Evolutionary conservation across 345 rosid genomes (phyloP).

Genomic region (Brassica cretica): DNA sequence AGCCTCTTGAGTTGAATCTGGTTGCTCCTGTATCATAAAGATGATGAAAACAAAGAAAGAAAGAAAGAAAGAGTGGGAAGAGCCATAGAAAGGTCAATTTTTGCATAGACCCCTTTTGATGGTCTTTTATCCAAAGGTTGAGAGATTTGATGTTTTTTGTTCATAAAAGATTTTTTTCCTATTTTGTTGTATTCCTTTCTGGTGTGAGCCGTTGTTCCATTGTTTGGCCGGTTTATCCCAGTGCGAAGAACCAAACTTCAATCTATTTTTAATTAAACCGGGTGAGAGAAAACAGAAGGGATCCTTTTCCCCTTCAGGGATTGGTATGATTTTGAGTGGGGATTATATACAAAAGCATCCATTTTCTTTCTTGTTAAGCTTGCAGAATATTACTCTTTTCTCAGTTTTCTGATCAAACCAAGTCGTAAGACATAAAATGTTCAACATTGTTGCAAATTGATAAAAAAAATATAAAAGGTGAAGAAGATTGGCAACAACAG

Average conservation of each 20-base stretch:
- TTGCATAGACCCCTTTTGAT: slow-evolving; percentile 47
- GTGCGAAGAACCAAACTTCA: slow-evolving; percentile 11
- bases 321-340: slow-evolving; percentile 39
- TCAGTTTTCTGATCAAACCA: neutral
- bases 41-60: slow-evolving; percentile 25
- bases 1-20: slow-evolving; percentile 74
- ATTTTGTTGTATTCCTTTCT: slow-evolving; percentile 14
- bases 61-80: slow-evolving; percentile 5
- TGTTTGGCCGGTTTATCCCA: slow-evolving; percentile 38
- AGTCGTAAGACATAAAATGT: neutral
- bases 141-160: slow-evolving; percentile 32
- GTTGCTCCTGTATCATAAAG: slow-evolving; percentile 52
- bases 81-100: slow-evolving; percentile 44
- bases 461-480: neutral
- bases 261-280: slow-evolving; percentile 30
- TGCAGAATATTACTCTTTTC: neutral
- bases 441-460: neutral
- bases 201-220: slow-evolving; percentile 34
- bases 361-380: slow-evolving; percentile 6
- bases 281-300: slow-evolving; percentile 35
- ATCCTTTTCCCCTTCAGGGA: slow-evolving; percentile 20
- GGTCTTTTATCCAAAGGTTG: slow-evolving; percentile 26
- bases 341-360: slow-evolving; percentile 36
- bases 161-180: slow-evolving; percentile 17
- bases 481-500: slow-evolving; percentile 6